phyloP scores from a whole-genome alignment of 2,329 filamentous ascomycete species.

The Apiospora arundinis region DNA sequence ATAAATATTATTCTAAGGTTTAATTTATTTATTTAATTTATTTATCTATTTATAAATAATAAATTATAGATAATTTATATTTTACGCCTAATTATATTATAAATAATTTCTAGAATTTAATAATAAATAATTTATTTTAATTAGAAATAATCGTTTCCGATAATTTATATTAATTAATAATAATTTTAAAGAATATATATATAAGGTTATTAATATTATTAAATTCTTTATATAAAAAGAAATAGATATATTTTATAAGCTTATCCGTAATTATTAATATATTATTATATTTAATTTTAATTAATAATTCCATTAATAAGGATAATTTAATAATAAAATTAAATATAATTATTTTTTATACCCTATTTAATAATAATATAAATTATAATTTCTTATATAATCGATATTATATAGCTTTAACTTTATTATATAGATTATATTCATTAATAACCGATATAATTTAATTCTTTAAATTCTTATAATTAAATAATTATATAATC shows the following conservation, averaged over 20 bases:
- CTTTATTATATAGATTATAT: conserved; percentile 11
- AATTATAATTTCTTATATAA: conserved; percentile 9
- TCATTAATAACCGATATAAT: background rate
- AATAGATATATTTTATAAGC: background rate
- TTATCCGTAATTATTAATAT: background rate
- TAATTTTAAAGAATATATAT: background rate
- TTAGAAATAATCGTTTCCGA: conserved; percentile 9
- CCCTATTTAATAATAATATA: background rate
- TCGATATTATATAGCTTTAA: conserved; percentile 11
- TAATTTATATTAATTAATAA: conserved; percentile 6
- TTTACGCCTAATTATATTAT: conserved; percentile 8
- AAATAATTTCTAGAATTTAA: conserved; percentile 20
- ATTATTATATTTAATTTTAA: background rate
- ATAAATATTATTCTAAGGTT: conserved; percentile 25
- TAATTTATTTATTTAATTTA: conserved; percentile 25
- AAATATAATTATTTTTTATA: background rate
- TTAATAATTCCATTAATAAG: background rate
- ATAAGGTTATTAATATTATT: background rate
- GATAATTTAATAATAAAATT: background rate
- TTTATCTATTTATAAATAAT: conserved; percentile 24
- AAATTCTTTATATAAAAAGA: background rate
- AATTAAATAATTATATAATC: conserved; percentile 15
- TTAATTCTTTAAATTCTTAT: background rate
- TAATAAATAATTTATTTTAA: conserved; percentile 19
- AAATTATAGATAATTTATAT: conserved; percentile 10